These are phyloP conservation scores for Silybum marianum DNA, from an alignment of 129 eudicot species.

Conservation along the genomic window DNA sequence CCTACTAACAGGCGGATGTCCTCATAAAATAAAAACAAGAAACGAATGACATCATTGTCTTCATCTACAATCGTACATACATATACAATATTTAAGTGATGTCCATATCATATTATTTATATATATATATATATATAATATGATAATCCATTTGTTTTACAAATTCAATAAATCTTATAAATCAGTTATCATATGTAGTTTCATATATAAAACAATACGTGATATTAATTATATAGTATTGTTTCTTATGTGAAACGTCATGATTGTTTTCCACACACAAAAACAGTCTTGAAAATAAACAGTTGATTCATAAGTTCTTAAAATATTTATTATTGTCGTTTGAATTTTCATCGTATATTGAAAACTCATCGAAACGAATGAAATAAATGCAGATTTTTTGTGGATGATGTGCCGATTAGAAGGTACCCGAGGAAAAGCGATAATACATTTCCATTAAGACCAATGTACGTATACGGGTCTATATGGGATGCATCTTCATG, in stretches of 20 bases:
- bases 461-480: slow-evolving; percentile 79
- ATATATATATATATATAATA: too few relatives aligned
- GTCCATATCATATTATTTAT: not conserved
- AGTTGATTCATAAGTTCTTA: not conserved
- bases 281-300: not conserved
- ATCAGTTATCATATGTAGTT: too few relatives aligned
- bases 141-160: too few relatives aligned
- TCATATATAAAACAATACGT: too few relatives aligned
- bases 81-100: not conserved
- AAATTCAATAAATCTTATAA: too few relatives aligned
- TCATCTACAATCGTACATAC: not conserved
- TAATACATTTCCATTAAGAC: slow-evolving; percentile 69
- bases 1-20: not conserved
- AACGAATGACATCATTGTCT: not conserved
- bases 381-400: slow-evolving; percentile 66
- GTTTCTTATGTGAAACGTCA: too few relatives aligned
- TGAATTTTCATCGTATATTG: not conserved
- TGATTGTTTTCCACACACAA: too few relatives aligned
- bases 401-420: slow-evolving; percentile 88
- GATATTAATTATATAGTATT: too few relatives aligned
- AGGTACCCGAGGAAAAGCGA: slow-evolving; percentile 72
- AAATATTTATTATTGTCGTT: not conserved
- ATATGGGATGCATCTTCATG: slow-evolving; percentile 97
- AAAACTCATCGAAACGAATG: not conserved
- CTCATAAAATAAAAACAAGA: not conserved